Evolutionary conservation across 2,329 filamentous ascomycete species (phyloP), one percentile per base, ranked within the genome.

Genomic region (Aspergillus neotritici): DNA sequence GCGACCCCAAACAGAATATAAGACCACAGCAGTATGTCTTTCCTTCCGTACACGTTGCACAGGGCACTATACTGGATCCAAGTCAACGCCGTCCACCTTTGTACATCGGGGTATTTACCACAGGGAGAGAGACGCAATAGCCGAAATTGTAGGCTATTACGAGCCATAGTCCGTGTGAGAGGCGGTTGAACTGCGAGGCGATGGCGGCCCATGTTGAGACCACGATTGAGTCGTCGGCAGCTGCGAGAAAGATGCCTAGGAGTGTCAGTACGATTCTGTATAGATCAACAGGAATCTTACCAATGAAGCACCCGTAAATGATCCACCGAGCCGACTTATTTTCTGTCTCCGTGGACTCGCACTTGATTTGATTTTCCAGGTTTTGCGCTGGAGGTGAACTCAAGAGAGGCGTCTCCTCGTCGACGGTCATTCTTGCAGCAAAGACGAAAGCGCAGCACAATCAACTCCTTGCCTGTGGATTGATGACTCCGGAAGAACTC

Each of bases 131-230:
- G 3, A 66, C 64, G 37, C 68, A 69, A 41, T 61, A 60, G 3
- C 69, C 70, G 5, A 74, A 61, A 5, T 66, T 63, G 51, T 70
- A 75, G 14, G 66, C 67, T 1, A 65, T 66, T 6, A 73, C 48
- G 0, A 75, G 60, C 71, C 71, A 75, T 29, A 61, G 65, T 1
- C 67, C 69, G 15, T 64, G 57, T 9, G 63, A 57, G 4, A 73
- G 54, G 12, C 63, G 60, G 40, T 68, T 52, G 46, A 75, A 74
- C 14, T 73, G 68, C 0, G 71, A 73, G 0, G 71, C 62, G 32
- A 75, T 69, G 3, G 70, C 67, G 1, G 76, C 73, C 52, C 83
- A 80, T 0, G 82, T 85, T 0, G 83, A 82, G 7, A 86, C 61
- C 0, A 86, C 72, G 1, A 86, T 64, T 2, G 79, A 79, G 1